These are phyloP conservation scores for Osmanthus fragrans DNA, from an alignment of 257 asterid species.

Conservation along the genomic window DNA sequence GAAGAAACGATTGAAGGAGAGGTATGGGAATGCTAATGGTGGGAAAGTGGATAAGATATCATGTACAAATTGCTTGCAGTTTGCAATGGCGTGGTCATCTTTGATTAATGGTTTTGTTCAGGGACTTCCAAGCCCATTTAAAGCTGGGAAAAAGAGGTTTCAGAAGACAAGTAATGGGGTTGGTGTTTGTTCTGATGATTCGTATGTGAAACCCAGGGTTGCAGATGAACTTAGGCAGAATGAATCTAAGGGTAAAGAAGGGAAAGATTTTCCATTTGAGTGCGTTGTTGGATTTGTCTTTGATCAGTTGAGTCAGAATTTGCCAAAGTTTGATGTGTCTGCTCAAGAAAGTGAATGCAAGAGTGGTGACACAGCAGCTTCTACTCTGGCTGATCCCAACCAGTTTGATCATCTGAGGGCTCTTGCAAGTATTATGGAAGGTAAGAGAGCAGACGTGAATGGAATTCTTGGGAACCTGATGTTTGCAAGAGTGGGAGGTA, in stretches of 20 bases:
- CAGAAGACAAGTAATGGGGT: constrained; percentile 43
- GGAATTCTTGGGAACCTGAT: constrained; percentile 73
- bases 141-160: constrained; percentile 51
- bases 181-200: constrained; percentile 25
- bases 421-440: constrained; percentile 62
- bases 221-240: constrained; percentile 35
- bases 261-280: constrained; percentile 62
- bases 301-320: constrained; percentile 64
- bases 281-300: constrained; percentile 62
- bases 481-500: constrained; percentile 96
- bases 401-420: constrained; percentile 63
- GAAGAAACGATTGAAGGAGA: constrained; percentile 62
- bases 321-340: constrained; percentile 62
- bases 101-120: constrained; percentile 70
- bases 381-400: constrained; percentile 25
- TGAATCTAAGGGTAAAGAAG: constrained; percentile 49
- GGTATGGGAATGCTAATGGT: constrained; percentile 42
- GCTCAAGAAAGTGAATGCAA: constrained; percentile 48
- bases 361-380: constrained; percentile 29
- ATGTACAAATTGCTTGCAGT: constrained; percentile 60
- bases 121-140: constrained; percentile 68
- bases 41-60: constrained; percentile 43
- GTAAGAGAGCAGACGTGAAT: constrained; percentile 82
- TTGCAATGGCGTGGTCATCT: constrained; percentile 62
- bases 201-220: constrained; percentile 26